Evolutionary conservation across 2,329 filamentous ascomycete species (phyloP), one percentile per base, ranked within the genome.

Genomic region (Corynespora cassiicola): DNA sequence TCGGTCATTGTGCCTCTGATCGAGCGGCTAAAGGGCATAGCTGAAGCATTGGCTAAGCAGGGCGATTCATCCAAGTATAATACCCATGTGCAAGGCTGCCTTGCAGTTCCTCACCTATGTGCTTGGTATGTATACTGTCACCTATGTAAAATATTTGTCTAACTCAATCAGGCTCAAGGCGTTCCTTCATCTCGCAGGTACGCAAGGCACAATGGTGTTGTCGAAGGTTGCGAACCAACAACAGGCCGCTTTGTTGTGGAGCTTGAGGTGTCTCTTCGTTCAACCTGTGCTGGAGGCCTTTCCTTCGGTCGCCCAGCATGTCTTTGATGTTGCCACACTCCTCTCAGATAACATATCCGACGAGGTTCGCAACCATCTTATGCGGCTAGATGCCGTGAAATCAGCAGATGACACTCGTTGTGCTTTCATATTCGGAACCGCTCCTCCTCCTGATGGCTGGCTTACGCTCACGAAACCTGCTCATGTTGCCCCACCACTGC

Each of bases 241-340:
- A 45, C 51, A 66, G 42, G 47, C 53, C 35, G 46, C 61, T 41
- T 51, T 67, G 5, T 52, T 68, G 45, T 54, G 49, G 42, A 52
- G 63, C 5, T 58, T 76, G 9, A 67, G 65, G 34, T 43, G 57
- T 3, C 48, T 76, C 6, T 54, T 75, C 16, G 52, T 58, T 10
- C 63, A 73, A 30, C 61, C 70, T 1, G 50, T 49, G 8, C 52
- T 75, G n/a, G 64, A 66, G 33, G 39, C 44, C 6, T 63, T 63
- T 21, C 65, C 62, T 9, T 42, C 47, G 2, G 64, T 66, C 5
- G 53, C 65, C 1, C 70, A 75, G 39, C 65, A 70, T 42, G 50
- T 75, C 14, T 70, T 73, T 47, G 74, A 77, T 42, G 63, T 74
- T 6, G 64, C 71, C 11, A 61, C 68, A 2, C 46, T 65, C 15